Percentiles rank a stretch among this genome's conserved stretches.
Evolutionary conservation across 2,329 filamentous ascomycete species (phyloP).

Genomic region (Stagonosporopsis tanaceti): DNA sequence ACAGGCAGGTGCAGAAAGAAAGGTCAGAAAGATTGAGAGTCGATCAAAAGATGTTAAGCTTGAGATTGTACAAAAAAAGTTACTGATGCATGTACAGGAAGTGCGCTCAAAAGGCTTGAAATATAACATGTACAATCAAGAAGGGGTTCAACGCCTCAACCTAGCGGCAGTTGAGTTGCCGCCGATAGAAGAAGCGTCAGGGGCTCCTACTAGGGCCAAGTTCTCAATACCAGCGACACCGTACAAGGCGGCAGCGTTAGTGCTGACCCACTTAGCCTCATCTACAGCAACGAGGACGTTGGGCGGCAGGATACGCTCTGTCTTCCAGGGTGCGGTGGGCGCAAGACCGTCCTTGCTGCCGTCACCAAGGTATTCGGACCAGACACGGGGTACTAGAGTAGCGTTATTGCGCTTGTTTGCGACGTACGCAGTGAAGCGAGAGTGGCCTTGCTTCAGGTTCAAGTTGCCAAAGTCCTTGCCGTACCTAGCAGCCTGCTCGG

Average conservation of each 20-base stretch:
- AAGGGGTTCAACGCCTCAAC: neutral
- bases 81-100: conserved; percentile 1
- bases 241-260: conserved; percentile 65
- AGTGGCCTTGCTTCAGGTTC: conserved; percentile 65
- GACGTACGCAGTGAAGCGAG: conserved; percentile 65
- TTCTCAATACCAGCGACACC: conserved; percentile 66
- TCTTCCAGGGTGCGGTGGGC: conserved; percentile 56
- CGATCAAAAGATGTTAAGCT: neutral
- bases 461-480: conserved; percentile 57
- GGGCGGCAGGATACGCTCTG: conserved; percentile 53
- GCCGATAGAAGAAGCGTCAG: conserved; percentile 23
- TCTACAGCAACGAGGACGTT: conserved; percentile 59
- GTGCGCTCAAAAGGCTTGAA: neutral
- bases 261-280: conserved; percentile 65
- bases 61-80: neutral
- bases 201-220: conserved; percentile 52
- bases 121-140: neutral
- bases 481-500: conserved; percentile 63
- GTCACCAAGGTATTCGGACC: conserved; percentile 62
- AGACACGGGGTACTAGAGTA: conserved; percentile 60
- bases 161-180: conserved; percentile 21
- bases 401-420: conserved; percentile 56
- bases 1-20: no score
- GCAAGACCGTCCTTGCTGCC: conserved; percentile 43
- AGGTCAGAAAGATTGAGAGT: no score